Conservation (phyloP, 352 stramenopile genomes). For the Globisporangium takayamanum region DNA sequence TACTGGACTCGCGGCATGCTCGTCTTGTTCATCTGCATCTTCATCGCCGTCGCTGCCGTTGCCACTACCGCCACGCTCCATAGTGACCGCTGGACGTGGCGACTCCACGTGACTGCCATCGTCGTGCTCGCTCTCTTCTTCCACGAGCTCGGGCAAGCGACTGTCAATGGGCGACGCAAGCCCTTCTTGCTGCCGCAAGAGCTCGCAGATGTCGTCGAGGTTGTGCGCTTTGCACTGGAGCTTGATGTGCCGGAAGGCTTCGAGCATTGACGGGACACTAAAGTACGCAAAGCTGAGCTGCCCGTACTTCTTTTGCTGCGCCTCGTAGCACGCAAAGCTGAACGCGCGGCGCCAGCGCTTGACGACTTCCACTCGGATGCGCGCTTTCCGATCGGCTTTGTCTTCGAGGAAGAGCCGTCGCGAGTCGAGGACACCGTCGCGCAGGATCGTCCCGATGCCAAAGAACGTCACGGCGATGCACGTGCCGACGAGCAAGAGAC, state of each 20-base stretch:
- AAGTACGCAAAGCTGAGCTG: constrained; percentile 38
- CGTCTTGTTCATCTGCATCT: neutral
- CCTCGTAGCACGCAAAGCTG: constrained; percentile 54
- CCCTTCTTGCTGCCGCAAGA: constrained; percentile 14
- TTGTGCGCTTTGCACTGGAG: constrained; percentile 10
- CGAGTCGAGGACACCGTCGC: constrained; percentile 46
- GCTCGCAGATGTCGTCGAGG: constrained; percentile 13
- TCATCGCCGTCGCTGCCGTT: no score
- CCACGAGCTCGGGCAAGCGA: constrained; percentile 21
- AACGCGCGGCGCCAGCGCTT: constrained; percentile 45
- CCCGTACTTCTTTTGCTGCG: constrained; percentile 29
- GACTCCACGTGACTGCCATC: neutral
- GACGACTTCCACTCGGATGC: constrained; percentile 26
- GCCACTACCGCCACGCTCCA: neutral
- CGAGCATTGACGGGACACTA: constrained; percentile 44
- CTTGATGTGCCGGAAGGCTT: constrained; percentile 38
- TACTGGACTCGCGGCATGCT: neutral
- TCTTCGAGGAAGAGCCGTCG: constrained; percentile 30
- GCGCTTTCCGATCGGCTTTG: constrained; percentile 30
- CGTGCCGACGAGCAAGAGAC: constrained; percentile 53
- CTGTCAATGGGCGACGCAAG: constrained; percentile 8
- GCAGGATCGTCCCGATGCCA: constrained; percentile 50
- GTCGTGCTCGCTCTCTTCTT: constrained; percentile 14
- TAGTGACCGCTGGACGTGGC: neutral
- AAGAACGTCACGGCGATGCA: constrained; percentile 61